Evolutionary conservation across 2,329 filamentous ascomycete species (phyloP), one percentile per base, ranked within the genome.

Genomic region (Purpureocillium lavendulum): DNA sequence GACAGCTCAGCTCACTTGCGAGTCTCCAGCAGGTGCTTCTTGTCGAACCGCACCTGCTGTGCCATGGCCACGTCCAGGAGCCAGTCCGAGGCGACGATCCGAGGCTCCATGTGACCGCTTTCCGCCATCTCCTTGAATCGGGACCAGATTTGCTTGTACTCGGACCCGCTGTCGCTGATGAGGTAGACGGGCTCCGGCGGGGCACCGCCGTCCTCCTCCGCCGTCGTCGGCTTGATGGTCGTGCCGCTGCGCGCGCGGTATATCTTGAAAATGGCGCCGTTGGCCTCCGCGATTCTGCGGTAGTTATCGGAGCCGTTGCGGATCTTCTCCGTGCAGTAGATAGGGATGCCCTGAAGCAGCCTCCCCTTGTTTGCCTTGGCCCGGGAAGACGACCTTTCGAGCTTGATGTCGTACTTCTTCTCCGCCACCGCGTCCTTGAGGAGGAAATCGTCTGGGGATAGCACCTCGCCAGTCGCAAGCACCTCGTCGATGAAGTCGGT

Each of bases 81-180:
- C 92, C 92, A 98, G 56, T 98, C 89, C 3, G 84, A 77, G 35
- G 75, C 76, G 17, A 96, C 87, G 31, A 98, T 80, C 39, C 84
- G 73, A 3, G 89, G 82, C 48, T 81, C 74, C 74, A 90, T 88
- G 55, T 86, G 82, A 33, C 85, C 82, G 49, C 81, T 82, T 45
- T 72, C 66, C 2, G 86, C 89, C 75, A 94, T 81, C 38, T 84
- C 77, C 40, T 78, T 71, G 59, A 98, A 98, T 43, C 79, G 80
- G 12, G 72, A 67, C 87, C 89, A 96, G 40, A 95, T 64, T 46
- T 75, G 73, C 56, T 74, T 74, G 58, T 97, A 89, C 2, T 79
- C 73, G 8, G 70, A 57, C 35, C 69, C 75, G 4, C 71, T 70
- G 15, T 84, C 84, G 43, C 80, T 89, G 31, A 98, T 71, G 38